Evolutionary conservation across 305 asterid species (phyloP), one percentile per base, ranked within the genome.

Genomic region (Withania somnifera): DNA sequence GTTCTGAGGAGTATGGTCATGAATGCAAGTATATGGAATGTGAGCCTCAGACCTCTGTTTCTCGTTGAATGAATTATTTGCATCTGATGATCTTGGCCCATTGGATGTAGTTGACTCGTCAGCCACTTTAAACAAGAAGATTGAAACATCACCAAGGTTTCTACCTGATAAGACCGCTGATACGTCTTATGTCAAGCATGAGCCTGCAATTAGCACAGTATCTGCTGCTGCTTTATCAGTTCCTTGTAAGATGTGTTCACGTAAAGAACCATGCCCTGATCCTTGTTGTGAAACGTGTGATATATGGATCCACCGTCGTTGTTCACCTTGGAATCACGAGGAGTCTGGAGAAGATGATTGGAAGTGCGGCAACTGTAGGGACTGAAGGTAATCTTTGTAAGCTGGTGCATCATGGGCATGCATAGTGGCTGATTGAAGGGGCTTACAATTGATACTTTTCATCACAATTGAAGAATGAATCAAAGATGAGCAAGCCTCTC

Each of bases 11-110:
- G 63, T 89, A 86, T 50, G 79, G 85, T 82, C 88, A 89, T 76
- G 89, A 78, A 76, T 85, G 81, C 47, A 93, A 88, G 79, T 92
- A 90, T 78, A 85, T 88, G 89, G 98, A 89, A 50, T 93, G 93
- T 47, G 98, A 93, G 85, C 98, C 98, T 58, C 99, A 92, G 91
- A 96, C 97, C 3, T n/a, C n/a, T 94, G 91, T 84, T 92, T 96
- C 88, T 93, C 98, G 76, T 93, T 91, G 86, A 87, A 93, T 14
- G 99, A 96, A 87, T 78, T 96, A 87, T 94, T 90, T 85, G 93
- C 88, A 81, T 84, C 96, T 53, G 93, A 91, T 83, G 96, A 87
- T 50, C 88, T 86, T 83, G 90, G 84, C 56, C 83, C 83, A 56
- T 77, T 82, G 26, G 53, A 86, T 82, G 92, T 30, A 75, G 45